Percentiles rank a stretch among this genome's conserved stretches.
These are phyloP conservation scores for Tuber microsphaerosporum DNA, from an alignment of 495 filamentous ascomycete genomes.

Conservation along the genomic window DNA sequence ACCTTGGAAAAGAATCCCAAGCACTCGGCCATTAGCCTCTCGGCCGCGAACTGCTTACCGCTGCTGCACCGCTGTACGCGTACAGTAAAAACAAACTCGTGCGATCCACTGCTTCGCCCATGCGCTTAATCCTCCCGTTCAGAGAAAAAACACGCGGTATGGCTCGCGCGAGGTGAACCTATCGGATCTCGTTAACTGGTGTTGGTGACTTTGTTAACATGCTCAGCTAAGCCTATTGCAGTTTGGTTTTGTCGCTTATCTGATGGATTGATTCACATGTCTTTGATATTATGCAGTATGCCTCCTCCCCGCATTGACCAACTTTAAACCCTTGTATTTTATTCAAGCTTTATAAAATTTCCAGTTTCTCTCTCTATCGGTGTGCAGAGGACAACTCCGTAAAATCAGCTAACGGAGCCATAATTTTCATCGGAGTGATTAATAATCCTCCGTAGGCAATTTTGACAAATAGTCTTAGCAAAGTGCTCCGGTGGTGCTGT, in stretches of 20 bases:
- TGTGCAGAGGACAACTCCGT: neutral
- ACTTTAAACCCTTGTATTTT: neutral
- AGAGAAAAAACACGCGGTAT: too few relatives aligned
- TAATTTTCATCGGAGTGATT: neutral
- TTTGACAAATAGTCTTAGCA: neutral
- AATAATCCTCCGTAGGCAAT: neutral
- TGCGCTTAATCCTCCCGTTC: too few relatives aligned
- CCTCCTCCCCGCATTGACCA: neutral
- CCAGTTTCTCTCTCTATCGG: neutral
- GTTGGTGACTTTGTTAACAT: too few relatives aligned
- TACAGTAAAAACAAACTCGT: too few relatives aligned
- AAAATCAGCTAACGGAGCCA: neutral
- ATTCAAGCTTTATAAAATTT: neutral
- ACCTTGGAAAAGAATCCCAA: neutral
- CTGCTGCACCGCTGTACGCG: neutral
- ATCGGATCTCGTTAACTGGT: too few relatives aligned
- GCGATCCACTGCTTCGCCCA: too few relatives aligned
- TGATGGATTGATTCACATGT: neutral
- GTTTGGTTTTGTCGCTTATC: too few relatives aligned
- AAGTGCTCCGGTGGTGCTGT: neutral
- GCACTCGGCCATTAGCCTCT: neutral
- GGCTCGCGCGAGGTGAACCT: too few relatives aligned
- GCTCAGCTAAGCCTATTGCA: too few relatives aligned
- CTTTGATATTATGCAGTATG: neutral
- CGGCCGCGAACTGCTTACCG: neutral